Base-by-base conservation (phyloP, 306 rosid species). In the Pterocarpus macrocarpus region DNA sequence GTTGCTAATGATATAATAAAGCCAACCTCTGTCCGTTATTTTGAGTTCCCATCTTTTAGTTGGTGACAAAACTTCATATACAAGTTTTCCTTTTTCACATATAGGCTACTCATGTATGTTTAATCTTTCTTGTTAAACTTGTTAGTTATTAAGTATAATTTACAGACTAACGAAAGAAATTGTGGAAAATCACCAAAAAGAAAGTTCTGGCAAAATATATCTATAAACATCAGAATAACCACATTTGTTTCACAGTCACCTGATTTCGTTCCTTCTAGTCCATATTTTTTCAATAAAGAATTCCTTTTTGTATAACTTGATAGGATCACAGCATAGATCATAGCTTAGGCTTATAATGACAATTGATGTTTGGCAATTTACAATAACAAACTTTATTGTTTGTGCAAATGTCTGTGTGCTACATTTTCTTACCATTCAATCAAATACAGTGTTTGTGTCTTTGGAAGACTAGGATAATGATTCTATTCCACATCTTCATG, bases 11-110 rank as follows among this genome's bases (percentile, higher is more conserved):
- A 28, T 65, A 62, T 75, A 80, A 66, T 75, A 52, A 56, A 69
- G 76, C 87, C 79, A 67, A 81, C 69, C 56, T 74, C 39, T 35
- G 73, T n/a, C n/a, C n/a, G 43, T 62, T 64, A 59, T 65, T 77
- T 64, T 12, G 36, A 64, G 22, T 15, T 4, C 36, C 71, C 32
- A n/a, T 45, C 65, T 38, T 70, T 50, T 67, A 38, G 67, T 22
- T 34, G 73, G 39, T 76, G 63, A 72, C 76, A 64, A 38, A 73
- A 57, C 36, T 52, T 52, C 58, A 13, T 15, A 4, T 52, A 52
- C 12, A 15, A 13, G 1, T 14, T 52, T 52, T 52, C 58, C 16
- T 52, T 52, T 52, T 50, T 36, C 12, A 65, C 80, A 36, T 14
- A 28, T 13, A 35, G 55, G 17, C 73, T 32, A 45, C 28, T 67